Conservation (phyloP, 805 yeast species). For the Kodamaea restingae region DNA sequence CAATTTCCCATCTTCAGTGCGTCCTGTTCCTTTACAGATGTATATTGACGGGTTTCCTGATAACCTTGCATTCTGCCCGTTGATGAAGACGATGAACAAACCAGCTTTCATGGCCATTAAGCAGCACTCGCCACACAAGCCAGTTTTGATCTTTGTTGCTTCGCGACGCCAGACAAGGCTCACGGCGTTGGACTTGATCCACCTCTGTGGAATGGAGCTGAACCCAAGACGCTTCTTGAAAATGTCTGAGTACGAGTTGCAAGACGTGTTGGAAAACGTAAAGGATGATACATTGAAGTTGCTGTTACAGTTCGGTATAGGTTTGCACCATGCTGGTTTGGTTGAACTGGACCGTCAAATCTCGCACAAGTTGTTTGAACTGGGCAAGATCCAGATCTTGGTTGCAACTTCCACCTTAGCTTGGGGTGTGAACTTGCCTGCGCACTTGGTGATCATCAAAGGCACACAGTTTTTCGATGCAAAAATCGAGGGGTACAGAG, state of each 20-base stretch:
- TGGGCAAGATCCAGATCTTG: slow-evolving; percentile 66
- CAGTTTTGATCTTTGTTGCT: slow-evolving; percentile 81
- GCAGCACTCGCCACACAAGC: slow-evolving; percentile 82
- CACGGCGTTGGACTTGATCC: slow-evolving; percentile 74
- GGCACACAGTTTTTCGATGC: slow-evolving; percentile 69
- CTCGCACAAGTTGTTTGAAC: slow-evolving; percentile 65
- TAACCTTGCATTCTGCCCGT: slow-evolving; percentile 72
- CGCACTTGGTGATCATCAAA: slow-evolving; percentile 72
- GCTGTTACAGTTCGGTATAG: slow-evolving; percentile 75
- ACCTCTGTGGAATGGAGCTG: slow-evolving; percentile 73
- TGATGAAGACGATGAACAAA: slow-evolving; percentile 84
- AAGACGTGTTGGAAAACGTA: slow-evolving; percentile 46
- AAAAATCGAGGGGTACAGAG: slow-evolving; percentile 64
- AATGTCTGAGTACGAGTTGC: slow-evolving; percentile 63
- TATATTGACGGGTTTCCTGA: slow-evolving; percentile 85
- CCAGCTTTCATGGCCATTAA: slow-evolving; percentile 92
- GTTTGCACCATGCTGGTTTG: slow-evolving; percentile 78
- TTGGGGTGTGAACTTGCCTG: slow-evolving; percentile 84
- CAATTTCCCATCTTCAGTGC: slow-evolving; percentile 75
- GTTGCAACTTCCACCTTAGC: slow-evolving; percentile 82
- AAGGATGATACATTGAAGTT: slow-evolving; percentile 79
- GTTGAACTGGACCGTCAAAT: slow-evolving; percentile 69
- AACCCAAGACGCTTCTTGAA: slow-evolving; percentile 67
- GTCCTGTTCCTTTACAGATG: slow-evolving; percentile 85
- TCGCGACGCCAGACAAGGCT: slow-evolving; percentile 79